These are phyloP conservation scores for Skeletonema tropicum DNA, from an alignment of 108 stramenopile species.

Conservation along the genomic window DNA sequence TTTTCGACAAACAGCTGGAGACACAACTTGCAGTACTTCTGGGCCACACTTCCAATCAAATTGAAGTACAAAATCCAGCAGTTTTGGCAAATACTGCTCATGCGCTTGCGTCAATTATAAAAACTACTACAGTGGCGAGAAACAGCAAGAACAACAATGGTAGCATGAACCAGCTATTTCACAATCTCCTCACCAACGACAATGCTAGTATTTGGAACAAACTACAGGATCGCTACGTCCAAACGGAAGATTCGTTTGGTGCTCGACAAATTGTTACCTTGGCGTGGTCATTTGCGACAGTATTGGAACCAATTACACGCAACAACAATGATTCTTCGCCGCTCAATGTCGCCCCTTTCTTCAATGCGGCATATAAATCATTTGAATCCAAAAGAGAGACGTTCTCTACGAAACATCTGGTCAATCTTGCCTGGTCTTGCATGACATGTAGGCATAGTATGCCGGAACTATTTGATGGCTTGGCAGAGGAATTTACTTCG, in stretches of 20 bases:
- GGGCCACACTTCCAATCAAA: constrained; percentile 1
- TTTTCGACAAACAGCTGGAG: neutral
- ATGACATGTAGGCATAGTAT: constrained; percentile 24
- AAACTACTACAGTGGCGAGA: neutral
- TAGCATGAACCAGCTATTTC: neutral
- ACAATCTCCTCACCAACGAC: neutral
- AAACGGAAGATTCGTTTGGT: constrained; percentile 4
- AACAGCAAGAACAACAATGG: neutral
- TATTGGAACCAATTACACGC: neutral
- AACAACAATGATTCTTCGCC: neutral
- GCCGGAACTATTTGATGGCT: constrained; percentile 17
- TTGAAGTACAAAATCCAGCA: neutral
- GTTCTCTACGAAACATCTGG: constrained; percentile 29
- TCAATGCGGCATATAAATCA: constrained; percentile 4
- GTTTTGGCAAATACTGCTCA: neutral
- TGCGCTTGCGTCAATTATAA: constrained; percentile 6
- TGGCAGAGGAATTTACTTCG: constrained; percentile 28
- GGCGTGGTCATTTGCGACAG: constrained; percentile 37
- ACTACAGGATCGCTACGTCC: neutral
- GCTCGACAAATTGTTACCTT: constrained; percentile 28
- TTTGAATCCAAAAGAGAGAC: neutral
- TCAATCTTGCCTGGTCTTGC: constrained; percentile 43
- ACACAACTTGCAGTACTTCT: neutral
- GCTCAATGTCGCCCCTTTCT: constrained; percentile 28
- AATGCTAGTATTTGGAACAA: neutral